Evolutionary conservation across 768 basidiomycete genomes (phyloP).

Genomic region (Astraeus odoratus): DNA sequence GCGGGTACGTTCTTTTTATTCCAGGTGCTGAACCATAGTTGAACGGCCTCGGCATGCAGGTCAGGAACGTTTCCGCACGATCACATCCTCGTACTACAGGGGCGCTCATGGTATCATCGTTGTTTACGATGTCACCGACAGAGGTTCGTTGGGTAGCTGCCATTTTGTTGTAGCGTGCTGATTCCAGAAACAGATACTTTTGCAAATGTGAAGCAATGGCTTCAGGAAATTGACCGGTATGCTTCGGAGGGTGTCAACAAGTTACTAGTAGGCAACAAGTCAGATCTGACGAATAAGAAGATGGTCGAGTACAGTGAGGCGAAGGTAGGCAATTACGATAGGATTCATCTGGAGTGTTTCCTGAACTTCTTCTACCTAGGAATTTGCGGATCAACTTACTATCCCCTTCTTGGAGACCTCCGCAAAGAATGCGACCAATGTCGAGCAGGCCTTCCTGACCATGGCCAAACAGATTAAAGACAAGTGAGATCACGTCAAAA

Average conservation of each 20-base stretch:
- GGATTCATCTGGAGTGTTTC: not conserved
- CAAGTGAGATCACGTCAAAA: conserved; percentile 41
- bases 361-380: conserved; percentile 37
- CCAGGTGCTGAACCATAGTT: conserved; percentile 1
- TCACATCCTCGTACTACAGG: conserved; percentile 99
- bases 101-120: conserved; percentile 98
- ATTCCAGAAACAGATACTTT: conserved; percentile 65
- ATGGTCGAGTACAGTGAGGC: conserved; percentile 86
- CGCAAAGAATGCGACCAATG: conserved; percentile 98
- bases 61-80: conserved; percentile 97
- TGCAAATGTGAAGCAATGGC: conserved; percentile 93
- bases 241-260: conserved; percentile 99
- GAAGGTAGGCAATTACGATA: conserved; percentile 48
- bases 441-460: conserved; percentile 98
- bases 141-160: conserved; percentile 46
- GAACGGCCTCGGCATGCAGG: conserved; percentile 40
- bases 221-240: conserved; percentile 90
- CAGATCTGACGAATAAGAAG: conserved; percentile 95
- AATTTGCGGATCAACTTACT: conserved; percentile 90
- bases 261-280: conserved; percentile 97
- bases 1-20: conserved; percentile 52
- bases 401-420: conserved; percentile 98
- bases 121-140: conserved; percentile 98
- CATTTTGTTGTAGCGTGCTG: conserved; percentile 2
- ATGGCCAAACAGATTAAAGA: conserved; percentile 97